Evolutionary conservation across 140 eudicot species (phyloP), one percentile per base, ranked within the genome.

Genomic region (Anethum foeniculum): DNA sequence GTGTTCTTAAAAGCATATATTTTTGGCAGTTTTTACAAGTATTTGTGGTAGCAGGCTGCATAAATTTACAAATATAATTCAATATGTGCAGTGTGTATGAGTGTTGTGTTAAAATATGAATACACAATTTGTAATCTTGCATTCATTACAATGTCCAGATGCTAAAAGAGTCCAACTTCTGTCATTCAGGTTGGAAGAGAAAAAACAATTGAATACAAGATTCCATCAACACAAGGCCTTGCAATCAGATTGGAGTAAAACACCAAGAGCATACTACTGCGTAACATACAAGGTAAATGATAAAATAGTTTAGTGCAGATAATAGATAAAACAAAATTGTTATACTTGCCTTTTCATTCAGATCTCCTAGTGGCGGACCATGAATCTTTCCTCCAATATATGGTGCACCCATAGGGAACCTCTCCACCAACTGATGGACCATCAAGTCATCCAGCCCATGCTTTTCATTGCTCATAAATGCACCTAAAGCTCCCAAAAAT

Each of bases 321-420:
- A 23, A 74, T 43, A 74, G 16, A 18, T 44, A 9, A 21, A 27
- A 3, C 16, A 44, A 44, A 80, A 75, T 81, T 56, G 19, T 72
- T 69, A 77, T 76, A 84, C 86, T 88, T 83, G 85, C 99, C 97
- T 95, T 95, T 86, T 92, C 97, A 79, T 92, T 91, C 64, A 95
- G 88, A 87, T 95, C 95, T 78, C 97, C 97, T 32, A 92, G 85
- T 73, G 97, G 95, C 68, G 99, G 99, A 51, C 99, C 99, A 49
- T 92, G 99, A 62, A 94, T 88, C 82, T 86, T 94, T 84, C 99
- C 99, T 64, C 99, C 99, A 32, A 86, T 85, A 81, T 92, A 95
- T 43, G 99, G 97, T 76, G 99, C 97, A 79, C 97, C 99, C 96
- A 94, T 92, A 49, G 99, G 99, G 87, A 95, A 95, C 80, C 99